These are phyloP conservation scores for Grifola frondosa DNA, from an alignment of 1,284 basidiomycete species.

Conservation along the genomic window DNA sequence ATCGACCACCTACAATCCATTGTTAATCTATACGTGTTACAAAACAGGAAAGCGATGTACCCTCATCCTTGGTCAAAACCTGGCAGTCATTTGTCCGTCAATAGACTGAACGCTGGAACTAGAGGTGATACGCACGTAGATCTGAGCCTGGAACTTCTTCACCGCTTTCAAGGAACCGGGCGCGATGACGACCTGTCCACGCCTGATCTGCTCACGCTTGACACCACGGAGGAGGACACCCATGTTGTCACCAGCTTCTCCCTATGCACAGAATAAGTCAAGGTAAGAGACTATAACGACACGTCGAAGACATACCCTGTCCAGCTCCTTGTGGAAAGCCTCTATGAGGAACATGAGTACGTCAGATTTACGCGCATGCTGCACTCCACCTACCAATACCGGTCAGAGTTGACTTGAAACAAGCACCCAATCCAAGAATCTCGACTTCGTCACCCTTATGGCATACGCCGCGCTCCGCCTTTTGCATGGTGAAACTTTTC, in stretches of 20 bases:
- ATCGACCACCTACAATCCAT: slow-evolving; percentile 72
- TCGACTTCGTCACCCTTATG: slow-evolving; percentile 95
- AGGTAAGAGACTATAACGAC: too few species aligned
- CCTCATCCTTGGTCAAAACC: slow-evolving; percentile 96
- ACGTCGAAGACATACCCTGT: slow-evolving; percentile 65
- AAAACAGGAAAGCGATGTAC: slow-evolving; percentile 9
- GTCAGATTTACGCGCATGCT: neutral
- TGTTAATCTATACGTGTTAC: neutral
- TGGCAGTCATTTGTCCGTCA: slow-evolving; percentile 25
- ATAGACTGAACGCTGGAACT: slow-evolving; percentile 6
- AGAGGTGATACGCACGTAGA: slow-evolving; percentile 64
- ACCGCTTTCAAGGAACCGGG: slow-evolving; percentile 94
- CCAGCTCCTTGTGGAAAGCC: slow-evolving; percentile 99
- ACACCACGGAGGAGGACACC: slow-evolving; percentile 95
- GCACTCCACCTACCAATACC: slow-evolving; percentile 73
- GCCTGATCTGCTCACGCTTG: slow-evolving; percentile 94
- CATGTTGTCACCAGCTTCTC: slow-evolving; percentile 99
- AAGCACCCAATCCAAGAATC: slow-evolving; percentile 84
- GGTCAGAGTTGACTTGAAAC: slow-evolving; percentile 92
- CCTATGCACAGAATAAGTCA: too few species aligned
- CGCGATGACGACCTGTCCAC: slow-evolving; percentile 89
- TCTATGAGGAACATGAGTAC: slow-evolving; percentile 42
- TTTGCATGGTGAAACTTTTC: slow-evolving; percentile 4
- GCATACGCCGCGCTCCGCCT: slow-evolving; percentile 94
- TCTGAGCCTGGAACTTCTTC: slow-evolving; percentile 92